Evolutionary conservation across 163 green algal genomes (phyloP), one percentile per base, ranked within the genome.

Genomic region (Prototheca wickerhamii): DNA sequence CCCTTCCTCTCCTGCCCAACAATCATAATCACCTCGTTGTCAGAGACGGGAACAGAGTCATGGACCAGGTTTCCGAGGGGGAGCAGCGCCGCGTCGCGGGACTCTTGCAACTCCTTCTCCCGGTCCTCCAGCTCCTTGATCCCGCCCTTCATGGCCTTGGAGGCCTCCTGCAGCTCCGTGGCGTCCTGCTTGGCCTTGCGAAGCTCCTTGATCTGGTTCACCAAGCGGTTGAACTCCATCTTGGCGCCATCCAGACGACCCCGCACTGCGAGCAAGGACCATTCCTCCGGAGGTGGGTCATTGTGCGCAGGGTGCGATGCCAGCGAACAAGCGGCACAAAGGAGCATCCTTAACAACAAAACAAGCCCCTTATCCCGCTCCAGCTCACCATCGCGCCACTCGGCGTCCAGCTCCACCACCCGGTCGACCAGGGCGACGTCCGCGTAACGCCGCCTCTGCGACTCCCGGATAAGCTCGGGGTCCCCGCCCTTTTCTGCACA

Each of bases 11-110:
- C 8, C 30, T 20, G 52, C 50, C 3, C n/a, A 10, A 31, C 3
- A 28, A 25, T 10, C 3, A 10, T 23, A n/a, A 66, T 5, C 61
- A 95, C 90, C 86, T 99, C 94, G 72, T 99, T 83, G 61, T 98
- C 71, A 60, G 70, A 80, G 33, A 98, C 69, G 15, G 92, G 91
- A 50, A 98, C 93, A 43, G 65, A 85, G 74, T 97, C 88, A 67
- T 97, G 93, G 67, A 99, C 93, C n/a, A 97, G 61, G 82, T 99
- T 99, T 53, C 94, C 94, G 50, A 99, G 95, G n/a, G 68, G 44
- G 10, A 76, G 32, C 46, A 95, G 52, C 25, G 82, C 82, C 33
- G 60, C 67, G 64, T 96, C 89, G 3, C 91, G 78, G n/a, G 71
- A 71, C 17, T 79, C 76, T 18, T 69, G 76, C 46, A 84, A 67